phyloP scores from a whole-genome alignment of 1,139 yeast species.

The Taiozyma sp. region DNA sequence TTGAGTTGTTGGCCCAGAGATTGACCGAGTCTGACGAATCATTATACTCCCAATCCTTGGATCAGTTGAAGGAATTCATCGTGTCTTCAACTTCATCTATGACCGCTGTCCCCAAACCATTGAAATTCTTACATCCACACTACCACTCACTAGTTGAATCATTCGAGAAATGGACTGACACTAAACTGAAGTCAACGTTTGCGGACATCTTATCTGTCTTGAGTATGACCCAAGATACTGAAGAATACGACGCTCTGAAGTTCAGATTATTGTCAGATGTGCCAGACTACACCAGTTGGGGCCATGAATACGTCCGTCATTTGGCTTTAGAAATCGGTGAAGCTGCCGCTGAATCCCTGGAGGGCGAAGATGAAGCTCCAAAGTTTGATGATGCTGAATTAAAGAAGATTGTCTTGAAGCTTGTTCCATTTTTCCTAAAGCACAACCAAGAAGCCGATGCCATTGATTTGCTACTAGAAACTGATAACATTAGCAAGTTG shows the following conservation, averaged over 20 bases:
- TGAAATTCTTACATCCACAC: conserved; percentile 89
- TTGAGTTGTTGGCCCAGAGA: conserved; percentile 82
- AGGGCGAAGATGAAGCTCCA: conserved; percentile 33
- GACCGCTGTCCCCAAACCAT: conserved; percentile 99
- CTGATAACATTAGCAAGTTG: conserved; percentile 79
- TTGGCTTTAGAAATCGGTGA: conserved; percentile 93
- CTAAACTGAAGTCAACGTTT: conserved; percentile 36
- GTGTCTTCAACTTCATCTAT: conserved; percentile 94
- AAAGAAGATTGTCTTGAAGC: conserved; percentile 61
- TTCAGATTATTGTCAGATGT: conserved; percentile 68
- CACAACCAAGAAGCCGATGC: conserved; percentile 99
- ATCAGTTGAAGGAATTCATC: conserved; percentile 67
- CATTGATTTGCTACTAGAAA: conserved; percentile 83
- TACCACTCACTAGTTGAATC: conserved; percentile 61
- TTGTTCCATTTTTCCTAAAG: conserved; percentile 85
- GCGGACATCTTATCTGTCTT: conserved; percentile 90
- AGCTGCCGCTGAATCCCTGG: conserved; percentile 65
- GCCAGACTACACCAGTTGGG: conserved; percentile 81
- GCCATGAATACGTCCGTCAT: conserved; percentile 96
- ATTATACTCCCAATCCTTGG: conserved; percentile 54
- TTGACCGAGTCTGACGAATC: conserved; percentile 46
- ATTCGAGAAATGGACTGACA: conserved; percentile 61
- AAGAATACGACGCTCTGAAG: conserved; percentile 72
- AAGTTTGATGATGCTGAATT: conserved; percentile 38
- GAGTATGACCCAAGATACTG: conserved; percentile 92